These are phyloP conservation scores for Juglanconis oblonga DNA, from an alignment of 2,329 filamentous ascomycete species.

Conservation along the genomic window DNA sequence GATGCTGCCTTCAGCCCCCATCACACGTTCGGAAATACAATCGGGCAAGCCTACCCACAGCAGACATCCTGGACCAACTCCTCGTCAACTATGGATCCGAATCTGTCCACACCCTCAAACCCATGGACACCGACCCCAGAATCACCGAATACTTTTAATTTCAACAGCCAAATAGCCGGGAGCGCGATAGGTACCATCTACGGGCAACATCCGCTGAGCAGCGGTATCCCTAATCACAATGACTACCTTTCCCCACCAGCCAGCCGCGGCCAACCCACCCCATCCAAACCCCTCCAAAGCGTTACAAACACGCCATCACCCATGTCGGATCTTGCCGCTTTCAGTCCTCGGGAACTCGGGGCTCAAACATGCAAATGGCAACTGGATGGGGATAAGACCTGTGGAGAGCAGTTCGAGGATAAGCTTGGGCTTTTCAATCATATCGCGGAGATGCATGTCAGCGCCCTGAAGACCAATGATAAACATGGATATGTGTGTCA, in stretches of 20 bases:
- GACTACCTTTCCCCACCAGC: background rate
- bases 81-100: background rate
- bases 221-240: background rate
- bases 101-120: background rate
- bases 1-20: background rate
- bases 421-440: constrained; percentile 16
- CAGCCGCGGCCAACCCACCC: background rate
- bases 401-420: constrained; percentile 11
- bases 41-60: background rate
- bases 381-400: background rate
- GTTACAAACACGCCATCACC: background rate
- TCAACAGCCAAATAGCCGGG: background rate
- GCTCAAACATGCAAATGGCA: constrained; percentile 7
- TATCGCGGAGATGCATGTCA: constrained; percentile 16
- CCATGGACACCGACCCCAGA: background rate
- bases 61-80: background rate
- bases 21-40: background rate
- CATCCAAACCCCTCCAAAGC: background rate
- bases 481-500: constrained; percentile 14
- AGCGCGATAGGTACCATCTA: background rate
- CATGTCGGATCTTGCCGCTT: background rate
- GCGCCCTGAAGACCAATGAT: background rate
- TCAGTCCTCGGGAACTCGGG: background rate
- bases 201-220: background rate
- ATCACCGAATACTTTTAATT: background rate